A percentile compares a stretch with the other conserved stretches of the same genome.
Conservation (phyloP, 257 asterid genomes). For the Nicotiana undulata region DNA sequence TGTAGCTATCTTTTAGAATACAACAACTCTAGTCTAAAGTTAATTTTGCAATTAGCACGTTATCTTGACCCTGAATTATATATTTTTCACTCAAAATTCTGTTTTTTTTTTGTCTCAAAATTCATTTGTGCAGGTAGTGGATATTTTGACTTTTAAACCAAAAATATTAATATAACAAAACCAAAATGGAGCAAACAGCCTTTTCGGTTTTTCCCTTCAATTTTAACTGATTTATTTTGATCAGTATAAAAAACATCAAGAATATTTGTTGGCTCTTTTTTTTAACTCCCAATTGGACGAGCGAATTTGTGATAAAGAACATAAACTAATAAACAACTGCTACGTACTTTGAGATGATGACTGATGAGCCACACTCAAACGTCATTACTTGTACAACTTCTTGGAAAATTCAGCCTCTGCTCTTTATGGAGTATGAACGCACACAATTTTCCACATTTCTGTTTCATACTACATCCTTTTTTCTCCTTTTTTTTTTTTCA, state of each 20-base stretch:
- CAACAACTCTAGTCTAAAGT: background rate
- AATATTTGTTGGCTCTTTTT: background rate
- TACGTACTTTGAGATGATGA: background rate
- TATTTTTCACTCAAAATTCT: background rate
- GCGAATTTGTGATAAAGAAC: background rate
- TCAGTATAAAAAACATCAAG: too few relatives aligned
- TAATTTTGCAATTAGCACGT: background rate
- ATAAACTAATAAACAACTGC: background rate
- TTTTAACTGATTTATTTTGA: too few relatives aligned
- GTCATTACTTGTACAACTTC: background rate
- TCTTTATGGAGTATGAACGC: background rate
- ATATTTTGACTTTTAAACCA: background rate
- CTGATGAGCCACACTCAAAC: background rate
- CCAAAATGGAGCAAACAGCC: background rate
- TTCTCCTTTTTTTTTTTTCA: background rate
- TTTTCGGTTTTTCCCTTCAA: background rate
- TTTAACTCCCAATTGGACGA: background rate
- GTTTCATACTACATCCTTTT: background rate
- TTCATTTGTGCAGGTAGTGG: background rate
- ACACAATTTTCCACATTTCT: background rate
- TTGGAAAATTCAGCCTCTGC: background rate
- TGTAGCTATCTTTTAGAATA: background rate
- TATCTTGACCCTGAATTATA: background rate
- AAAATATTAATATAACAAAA: background rate
- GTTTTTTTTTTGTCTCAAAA: too few relatives aligned